These are phyloP conservation scores for Teratosphaeria zuluensis DNA, from an alignment of 2,329 filamentous ascomycete species.

Conservation along the genomic window DNA sequence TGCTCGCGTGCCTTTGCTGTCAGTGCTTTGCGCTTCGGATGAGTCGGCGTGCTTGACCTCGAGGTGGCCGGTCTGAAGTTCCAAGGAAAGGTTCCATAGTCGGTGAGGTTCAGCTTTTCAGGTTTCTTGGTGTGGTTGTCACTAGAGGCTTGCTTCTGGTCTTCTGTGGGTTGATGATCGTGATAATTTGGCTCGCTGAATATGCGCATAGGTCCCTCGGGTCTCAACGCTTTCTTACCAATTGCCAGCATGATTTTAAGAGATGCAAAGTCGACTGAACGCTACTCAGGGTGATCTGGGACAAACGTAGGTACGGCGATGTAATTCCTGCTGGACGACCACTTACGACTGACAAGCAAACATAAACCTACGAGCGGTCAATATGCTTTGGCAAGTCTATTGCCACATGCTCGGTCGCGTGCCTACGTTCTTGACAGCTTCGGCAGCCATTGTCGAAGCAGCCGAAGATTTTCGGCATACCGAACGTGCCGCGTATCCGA, in stretches of 20 bases:
- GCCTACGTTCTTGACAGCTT: not conserved
- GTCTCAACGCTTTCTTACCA: not conserved
- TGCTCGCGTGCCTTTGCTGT: not conserved
- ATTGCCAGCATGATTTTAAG: not conserved
- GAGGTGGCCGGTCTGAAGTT: not conserved
- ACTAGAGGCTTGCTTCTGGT: not conserved
- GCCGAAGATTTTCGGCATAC: not conserved
- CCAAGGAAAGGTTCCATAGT: not conserved
- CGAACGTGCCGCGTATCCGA: not conserved
- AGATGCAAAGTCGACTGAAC: not conserved
- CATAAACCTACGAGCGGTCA: not conserved
- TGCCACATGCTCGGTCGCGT: not conserved
- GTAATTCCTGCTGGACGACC: not conserved
- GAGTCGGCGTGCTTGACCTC: not conserved
- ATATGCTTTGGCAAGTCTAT: not conserved
- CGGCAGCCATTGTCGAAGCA: not conserved
- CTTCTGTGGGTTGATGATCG: not conserved
- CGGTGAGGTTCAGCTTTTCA: not conserved
- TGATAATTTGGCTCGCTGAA: not conserved
- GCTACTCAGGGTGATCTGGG: not conserved
- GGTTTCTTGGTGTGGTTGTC: not conserved
- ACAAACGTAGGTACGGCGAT: not conserved
- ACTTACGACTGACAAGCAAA: not conserved
- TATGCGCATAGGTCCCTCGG: not conserved
- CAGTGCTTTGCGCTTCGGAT: not conserved